Base-by-base conservation (phyloP, 805 yeast species). In the Yarrowia divulgata region DNA sequence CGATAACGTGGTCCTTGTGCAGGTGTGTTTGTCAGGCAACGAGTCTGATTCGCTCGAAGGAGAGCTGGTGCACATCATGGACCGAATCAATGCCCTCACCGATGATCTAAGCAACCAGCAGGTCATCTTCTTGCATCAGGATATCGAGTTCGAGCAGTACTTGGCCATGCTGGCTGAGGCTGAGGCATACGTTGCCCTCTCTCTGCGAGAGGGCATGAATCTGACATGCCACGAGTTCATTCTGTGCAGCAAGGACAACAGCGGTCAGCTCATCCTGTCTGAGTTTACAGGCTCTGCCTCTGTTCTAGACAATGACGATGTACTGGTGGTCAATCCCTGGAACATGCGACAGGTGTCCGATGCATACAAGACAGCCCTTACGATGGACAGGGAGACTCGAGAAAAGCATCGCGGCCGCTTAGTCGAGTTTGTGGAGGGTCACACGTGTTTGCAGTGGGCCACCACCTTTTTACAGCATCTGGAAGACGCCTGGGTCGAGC, bases 141-240 rank as follows among this genome's bases (percentile, higher is more conserved):
- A 94, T 73, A 86, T 95, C 68, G 93, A 88, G 46, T 94, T 91
- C 76, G 90, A 87, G 69, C 98, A 95, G 78, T 95, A 95, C 76
- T 78, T 95, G 70, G 98, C 97, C 0, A 80, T 95, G 63, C 84
- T 90, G 57, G 81, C 87, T 45, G 98, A 93, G 76, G 97, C 98
- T 1, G 96, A 91, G 73, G 82, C 87, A 0, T 95, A 95, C 75
- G 87, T 90, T 54, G 97, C 94, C 1, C 88, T 96, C 10, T 90
- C 97, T 1, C 85, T 94, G 83, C 88, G 99, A 76, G 99, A 95
- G 78, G 99, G 99, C 34, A 90, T 95, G 93, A 95, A 95, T 74
- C 82, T 95, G 75, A 93, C 98, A 0, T 94, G 97, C 73, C 99
- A 95, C 76, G 99, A 95, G 77, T 95, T 90, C 77, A 85, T 93